These are phyloP conservation scores for Chrysanthemum seticuspe DNA, from an alignment of 129 eudicot genomes.

Conservation along the genomic window DNA sequence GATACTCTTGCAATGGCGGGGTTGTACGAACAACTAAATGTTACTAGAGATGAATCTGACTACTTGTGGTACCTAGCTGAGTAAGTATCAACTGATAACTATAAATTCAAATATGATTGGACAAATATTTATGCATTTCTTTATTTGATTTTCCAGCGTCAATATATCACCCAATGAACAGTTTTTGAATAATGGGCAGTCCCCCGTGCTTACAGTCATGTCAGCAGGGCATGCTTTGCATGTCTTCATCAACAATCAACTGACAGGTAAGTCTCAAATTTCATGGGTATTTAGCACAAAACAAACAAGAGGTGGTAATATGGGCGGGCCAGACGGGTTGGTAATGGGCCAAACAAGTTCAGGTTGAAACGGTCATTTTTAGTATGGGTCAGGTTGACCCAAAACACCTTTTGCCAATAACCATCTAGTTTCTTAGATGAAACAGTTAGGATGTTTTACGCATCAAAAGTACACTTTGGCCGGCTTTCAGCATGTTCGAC, in stretches of 20 bases:
- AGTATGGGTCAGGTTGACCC: not conserved
- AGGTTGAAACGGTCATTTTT: not conserved
- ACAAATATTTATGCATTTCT: not conserved
- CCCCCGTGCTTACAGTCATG: conserved; percentile 72
- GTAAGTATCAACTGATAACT: conserved; percentile 38
- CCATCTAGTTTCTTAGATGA: not conserved
- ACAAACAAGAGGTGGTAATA: too few species aligned
- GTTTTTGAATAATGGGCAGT: conserved; percentile 50
- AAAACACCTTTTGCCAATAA: not conserved
- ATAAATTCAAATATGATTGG: not conserved
- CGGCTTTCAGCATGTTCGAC: not conserved
- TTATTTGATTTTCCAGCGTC: conserved; percentile 45
- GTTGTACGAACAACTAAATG: conserved; percentile 67
- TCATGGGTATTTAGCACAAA: not conserved
- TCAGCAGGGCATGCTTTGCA: conserved; percentile 94
- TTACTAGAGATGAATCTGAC: conserved; percentile 86
- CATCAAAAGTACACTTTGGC: not conserved
- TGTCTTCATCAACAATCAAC: conserved; percentile 73
- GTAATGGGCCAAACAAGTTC: not conserved
- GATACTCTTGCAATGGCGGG: conserved; percentile 58
- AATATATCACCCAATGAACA: conserved; percentile 55
- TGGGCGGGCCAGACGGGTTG: too few species aligned
- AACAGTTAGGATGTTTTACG: not conserved
- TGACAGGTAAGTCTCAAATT: conserved; percentile 48
- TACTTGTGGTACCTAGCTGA: conserved; percentile 90